Percentiles rank a stretch among this genome's conserved stretches.
Evolutionary conservation across 345 rosid species (phyloP).

Genomic region (Boechera divaricarpa): DNA sequence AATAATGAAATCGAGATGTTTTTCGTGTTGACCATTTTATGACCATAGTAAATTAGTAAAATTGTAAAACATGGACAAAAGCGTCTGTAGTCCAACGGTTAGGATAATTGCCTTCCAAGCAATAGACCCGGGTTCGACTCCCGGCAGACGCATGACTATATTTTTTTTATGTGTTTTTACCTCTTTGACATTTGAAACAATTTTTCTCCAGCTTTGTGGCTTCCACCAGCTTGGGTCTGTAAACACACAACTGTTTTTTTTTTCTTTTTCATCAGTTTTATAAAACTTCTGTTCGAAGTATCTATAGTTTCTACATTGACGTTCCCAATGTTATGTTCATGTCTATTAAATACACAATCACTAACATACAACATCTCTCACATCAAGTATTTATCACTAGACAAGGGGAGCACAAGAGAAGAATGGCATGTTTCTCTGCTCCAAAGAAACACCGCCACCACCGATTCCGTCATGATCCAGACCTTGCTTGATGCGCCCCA

Average conservation of each 20-base stretch:
- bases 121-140: slow-evolving; percentile 94
- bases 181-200: neutral
- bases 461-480: slow-evolving; percentile 49
- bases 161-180: neutral
- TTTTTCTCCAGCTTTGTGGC: neutral
- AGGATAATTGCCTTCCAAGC: slow-evolving; percentile 94
- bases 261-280: neutral
- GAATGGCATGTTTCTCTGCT: slow-evolving; percentile 67
- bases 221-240: neutral
- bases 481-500: slow-evolving; percentile 79
- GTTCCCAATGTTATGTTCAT: slow-evolving; percentile 2
- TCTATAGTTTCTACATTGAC: neutral
- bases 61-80: rapidly evolving
- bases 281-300: neutral
- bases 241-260: neutral
- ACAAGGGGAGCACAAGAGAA: slow-evolving; percentile 50
- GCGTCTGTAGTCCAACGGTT: slow-evolving; percentile 91
- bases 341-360: neutral
- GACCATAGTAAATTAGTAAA: rapidly evolving
- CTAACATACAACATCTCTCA: neutral
- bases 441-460: slow-evolving; percentile 49
- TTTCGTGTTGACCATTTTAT: neutral
- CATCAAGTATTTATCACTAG: slow-evolving; percentile 24
- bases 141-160: slow-evolving; percentile 63
- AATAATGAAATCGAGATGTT: neutral